These are phyloP conservation scores for Neurospora terricola DNA, from an alignment of 495 filamentous ascomycete species.

Conservation along the genomic window DNA sequence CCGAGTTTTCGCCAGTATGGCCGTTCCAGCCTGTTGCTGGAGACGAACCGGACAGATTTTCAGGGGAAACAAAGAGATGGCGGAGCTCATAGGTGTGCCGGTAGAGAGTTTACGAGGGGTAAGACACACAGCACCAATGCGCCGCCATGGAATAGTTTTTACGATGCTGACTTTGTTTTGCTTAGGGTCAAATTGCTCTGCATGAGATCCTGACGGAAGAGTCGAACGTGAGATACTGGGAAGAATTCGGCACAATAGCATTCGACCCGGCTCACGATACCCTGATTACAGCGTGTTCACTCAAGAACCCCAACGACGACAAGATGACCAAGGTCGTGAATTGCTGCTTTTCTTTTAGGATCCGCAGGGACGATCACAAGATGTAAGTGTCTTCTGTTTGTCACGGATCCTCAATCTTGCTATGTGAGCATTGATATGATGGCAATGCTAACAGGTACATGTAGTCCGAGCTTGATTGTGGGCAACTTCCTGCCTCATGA, in stretches of 20 bases:
- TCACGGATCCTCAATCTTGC: neutral
- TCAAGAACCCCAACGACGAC: slow-evolving; percentile 75
- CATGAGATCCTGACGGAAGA: slow-evolving; percentile 95
- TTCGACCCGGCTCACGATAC: slow-evolving; percentile 96
- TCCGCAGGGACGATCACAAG: slow-evolving; percentile 86
- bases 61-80: slow-evolving; percentile 97
- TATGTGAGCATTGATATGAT: neutral
- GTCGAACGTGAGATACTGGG: slow-evolving; percentile 94
- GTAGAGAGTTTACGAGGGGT: slow-evolving; percentile 88
- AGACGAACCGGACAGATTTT: slow-evolving; percentile 95
- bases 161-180: neutral
- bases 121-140: slow-evolving; percentile 25
- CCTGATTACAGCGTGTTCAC: slow-evolving; percentile 84
- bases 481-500: slow-evolving; percentile 85
- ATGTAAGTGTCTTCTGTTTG: slow-evolving; percentile 55
- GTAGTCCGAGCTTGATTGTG: slow-evolving; percentile 83
- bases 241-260: slow-evolving; percentile 97
- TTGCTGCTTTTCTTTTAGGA: slow-evolving; percentile 97
- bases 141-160: neutral
- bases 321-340: slow-evolving; percentile 64
- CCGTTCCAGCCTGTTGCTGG: slow-evolving; percentile 96
- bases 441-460: neutral
- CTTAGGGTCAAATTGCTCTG: slow-evolving; percentile 82
- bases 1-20: slow-evolving; percentile 97
- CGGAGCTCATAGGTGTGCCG: slow-evolving; percentile 86